Evolutionary conservation across 768 basidiomycete genomes (phyloP).

Genomic region (Kwoniella dendrophila): DNA sequence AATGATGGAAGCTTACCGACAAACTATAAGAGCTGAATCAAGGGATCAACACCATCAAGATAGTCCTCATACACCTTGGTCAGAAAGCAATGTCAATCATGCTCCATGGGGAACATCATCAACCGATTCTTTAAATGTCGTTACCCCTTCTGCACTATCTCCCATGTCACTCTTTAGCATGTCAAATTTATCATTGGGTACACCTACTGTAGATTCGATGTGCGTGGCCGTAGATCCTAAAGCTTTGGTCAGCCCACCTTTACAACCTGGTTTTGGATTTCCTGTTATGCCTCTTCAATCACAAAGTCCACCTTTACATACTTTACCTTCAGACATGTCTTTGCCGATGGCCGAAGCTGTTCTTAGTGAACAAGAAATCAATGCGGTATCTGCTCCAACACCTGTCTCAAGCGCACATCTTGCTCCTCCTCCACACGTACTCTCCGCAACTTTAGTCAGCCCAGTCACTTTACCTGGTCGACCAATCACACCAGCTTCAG

Average conservation of each 20-base stretch:
- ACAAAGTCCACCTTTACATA: background rate
- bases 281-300: conserved; percentile 3
- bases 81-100: conserved; percentile 11
- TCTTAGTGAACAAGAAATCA: conserved; percentile 24
- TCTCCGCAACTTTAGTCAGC: conserved; percentile 1
- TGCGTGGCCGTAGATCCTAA: conserved; percentile 36
- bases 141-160: conserved; percentile 29
- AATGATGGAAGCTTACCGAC: conserved; percentile 37
- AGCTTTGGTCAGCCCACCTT: conserved; percentile 37
- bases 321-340: background rate
- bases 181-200: conserved; percentile 27
- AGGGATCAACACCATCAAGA: conserved; percentile 10
- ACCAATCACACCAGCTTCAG: conserved; percentile 16
- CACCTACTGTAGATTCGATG: conserved; percentile 11
- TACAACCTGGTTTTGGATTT: conserved; percentile 19
- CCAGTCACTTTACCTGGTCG: background rate
- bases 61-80: conserved; percentile 24
- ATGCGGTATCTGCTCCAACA: background rate
- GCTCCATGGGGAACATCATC: conserved; percentile 24
- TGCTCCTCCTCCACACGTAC: background rate
- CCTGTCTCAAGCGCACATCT: background rate
- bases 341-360: conserved; percentile 19
- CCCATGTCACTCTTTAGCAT: conserved; percentile 37
- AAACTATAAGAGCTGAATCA: conserved; percentile 17
- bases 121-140: conserved; percentile 26